A percentile compares a stretch with the other conserved stretches of the same genome.
Conservation (phyloP, 2,329 filamentous ascomycete species). For the Arthrobotrys megalospora region DNA sequence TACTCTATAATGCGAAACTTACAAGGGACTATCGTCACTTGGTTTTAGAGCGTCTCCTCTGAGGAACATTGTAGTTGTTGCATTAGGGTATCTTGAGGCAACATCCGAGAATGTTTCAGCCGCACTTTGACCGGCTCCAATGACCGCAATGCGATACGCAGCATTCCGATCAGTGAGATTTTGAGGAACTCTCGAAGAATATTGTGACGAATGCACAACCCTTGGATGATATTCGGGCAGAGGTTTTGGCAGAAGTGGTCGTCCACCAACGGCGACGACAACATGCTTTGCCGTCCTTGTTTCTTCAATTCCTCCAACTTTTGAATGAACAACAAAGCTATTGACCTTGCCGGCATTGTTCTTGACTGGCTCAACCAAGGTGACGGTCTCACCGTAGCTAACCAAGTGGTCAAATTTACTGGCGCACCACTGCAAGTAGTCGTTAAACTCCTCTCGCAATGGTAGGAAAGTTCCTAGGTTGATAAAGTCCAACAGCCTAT, state of each 20-base stretch:
- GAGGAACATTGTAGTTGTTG: conserved; percentile 83
- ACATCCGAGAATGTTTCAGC: conserved; percentile 96
- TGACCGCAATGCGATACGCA: conserved; percentile 81
- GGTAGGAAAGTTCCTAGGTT: conserved; percentile 92
- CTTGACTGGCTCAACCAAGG: conserved; percentile 77
- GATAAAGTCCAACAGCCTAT: conserved; percentile 88
- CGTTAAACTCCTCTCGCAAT: conserved; percentile 89
- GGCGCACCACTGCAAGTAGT: conserved; percentile 95
- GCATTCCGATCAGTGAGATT: conserved; percentile 67
- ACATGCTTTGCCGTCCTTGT: conserved; percentile 70
- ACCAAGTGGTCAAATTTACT: conserved; percentile 81
- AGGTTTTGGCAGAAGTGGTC: conserved; percentile 78
- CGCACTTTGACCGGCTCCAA: conserved; percentile 91
- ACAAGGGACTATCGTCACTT: conserved; percentile 97
- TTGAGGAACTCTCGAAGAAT: conserved; percentile 71
- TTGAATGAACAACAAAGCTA: conserved; percentile 65
- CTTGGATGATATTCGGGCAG: conserved; percentile 76
- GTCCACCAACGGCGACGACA: conserved; percentile 77
- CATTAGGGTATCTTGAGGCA: conserved; percentile 84
- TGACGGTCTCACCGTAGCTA: conserved; percentile 82
- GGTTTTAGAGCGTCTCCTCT: conserved; percentile 86
- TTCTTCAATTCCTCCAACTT: conserved; percentile 66
- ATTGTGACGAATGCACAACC: conserved; percentile 89
- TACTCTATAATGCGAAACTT: conserved; percentile 68
- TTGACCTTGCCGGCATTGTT: conserved; percentile 66